A percentile compares a stretch with the other conserved stretches of the same genome.
Evolutionary conservation across 352 stramenopile species (phyloP).

Genomic region (Phytophthora sojae): DNA sequence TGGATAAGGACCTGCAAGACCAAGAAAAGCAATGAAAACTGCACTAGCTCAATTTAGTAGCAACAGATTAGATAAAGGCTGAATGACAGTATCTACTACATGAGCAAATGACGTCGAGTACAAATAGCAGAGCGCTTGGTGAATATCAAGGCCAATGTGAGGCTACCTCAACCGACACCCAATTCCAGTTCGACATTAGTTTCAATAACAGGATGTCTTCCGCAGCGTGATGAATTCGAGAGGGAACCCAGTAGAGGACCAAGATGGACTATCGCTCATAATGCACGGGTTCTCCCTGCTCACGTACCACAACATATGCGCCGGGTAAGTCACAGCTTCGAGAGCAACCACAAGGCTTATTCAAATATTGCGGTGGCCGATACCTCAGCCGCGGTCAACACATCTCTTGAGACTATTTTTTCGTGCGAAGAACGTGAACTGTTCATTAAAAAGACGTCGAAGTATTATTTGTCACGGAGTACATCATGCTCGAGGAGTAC

Average conservation of each 20-base stretch:
- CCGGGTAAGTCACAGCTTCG: background rate
- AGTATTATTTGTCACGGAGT: background rate
- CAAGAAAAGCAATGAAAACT: background rate
- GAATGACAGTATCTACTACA: background rate
- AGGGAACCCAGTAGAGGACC: too few relatives aligned
- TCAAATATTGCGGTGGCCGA: background rate
- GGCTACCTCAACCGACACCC: background rate
- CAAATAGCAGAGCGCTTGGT: background rate
- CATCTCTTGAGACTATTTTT: background rate
- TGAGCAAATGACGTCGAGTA: background rate
- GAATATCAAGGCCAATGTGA: background rate
- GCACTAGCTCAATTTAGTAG: background rate
- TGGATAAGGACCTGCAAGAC: too few relatives aligned
- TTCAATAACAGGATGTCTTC: background rate
- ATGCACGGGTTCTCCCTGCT: background rate
- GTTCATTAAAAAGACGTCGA: background rate
- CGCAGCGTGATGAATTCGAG: too few relatives aligned
- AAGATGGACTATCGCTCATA: background rate
- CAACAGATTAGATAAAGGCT: too few relatives aligned
- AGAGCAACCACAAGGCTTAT: background rate
- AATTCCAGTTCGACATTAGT: background rate
- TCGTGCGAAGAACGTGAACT: background rate
- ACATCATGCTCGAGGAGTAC: background rate
- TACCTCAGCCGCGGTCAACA: background rate
- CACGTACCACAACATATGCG: background rate